These are phyloP conservation scores for Acacia concinna DNA, from an alignment of 331 rosid species.

Conservation along the genomic window DNA sequence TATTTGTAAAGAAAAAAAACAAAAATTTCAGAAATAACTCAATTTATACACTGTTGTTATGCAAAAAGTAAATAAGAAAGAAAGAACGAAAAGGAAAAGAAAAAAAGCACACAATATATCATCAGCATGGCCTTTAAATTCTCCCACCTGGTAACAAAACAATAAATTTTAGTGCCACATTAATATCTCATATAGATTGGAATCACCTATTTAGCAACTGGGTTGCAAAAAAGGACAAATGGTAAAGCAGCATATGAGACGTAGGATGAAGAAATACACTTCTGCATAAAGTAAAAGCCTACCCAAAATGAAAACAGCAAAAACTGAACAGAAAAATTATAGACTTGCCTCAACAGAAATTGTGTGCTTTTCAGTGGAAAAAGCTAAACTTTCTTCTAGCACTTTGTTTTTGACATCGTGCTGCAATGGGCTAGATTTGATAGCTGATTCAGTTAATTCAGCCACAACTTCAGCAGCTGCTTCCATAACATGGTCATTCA, in stretches of 20 bases:
- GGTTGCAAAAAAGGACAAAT: constrained; percentile 6
- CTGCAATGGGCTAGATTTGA: constrained; percentile 38
- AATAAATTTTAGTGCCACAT: neutral
- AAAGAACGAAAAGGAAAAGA: neutral
- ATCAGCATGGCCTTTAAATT: constrained; percentile 4
- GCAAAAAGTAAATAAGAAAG: neutral
- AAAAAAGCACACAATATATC: constrained; percentile 1
- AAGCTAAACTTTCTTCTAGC: constrained; percentile 49
- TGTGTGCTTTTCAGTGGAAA: constrained; percentile 53
- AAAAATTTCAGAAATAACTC: neutral
- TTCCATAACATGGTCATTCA: constrained; percentile 30
- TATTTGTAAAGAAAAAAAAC: neutral
- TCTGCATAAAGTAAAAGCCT: constrained; percentile 16
- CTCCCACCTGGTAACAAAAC: constrained; percentile 15
- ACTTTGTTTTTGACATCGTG: constrained; percentile 30
- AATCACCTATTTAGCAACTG: neutral
- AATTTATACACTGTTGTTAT: neutral
- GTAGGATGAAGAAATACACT: constrained; percentile 8
- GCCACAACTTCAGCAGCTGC: constrained; percentile 35
- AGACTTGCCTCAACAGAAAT: constrained; percentile 64
- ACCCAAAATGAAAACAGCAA: neutral
- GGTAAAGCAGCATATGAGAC: neutral
- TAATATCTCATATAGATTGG: constrained; percentile 7
- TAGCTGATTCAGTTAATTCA: constrained; percentile 40
- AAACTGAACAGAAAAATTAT: constrained; percentile 22